These are phyloP conservation scores for Esteya vermicola DNA, from an alignment of 2,329 filamentous ascomycete species.

Conservation along the genomic window DNA sequence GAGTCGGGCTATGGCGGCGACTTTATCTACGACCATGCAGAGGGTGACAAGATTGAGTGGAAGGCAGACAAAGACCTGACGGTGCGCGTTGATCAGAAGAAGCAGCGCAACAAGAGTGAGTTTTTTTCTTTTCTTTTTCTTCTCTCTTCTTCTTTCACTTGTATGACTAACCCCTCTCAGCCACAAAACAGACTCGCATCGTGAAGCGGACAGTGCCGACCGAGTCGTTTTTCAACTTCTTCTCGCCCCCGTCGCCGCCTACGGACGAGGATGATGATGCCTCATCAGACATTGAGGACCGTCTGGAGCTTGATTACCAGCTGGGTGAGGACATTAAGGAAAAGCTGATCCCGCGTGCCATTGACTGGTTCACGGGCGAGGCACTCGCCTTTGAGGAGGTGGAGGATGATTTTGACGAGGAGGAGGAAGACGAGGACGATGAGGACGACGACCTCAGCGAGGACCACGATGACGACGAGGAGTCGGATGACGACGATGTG, in stretches of 20 bases:
- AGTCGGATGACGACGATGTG: slow-evolving; percentile 82
- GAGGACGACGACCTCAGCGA: slow-evolving; percentile 88
- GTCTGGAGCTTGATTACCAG: slow-evolving; percentile 95
- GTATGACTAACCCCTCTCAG: slow-evolving; percentile 28
- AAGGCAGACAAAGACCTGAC: slow-evolving; percentile 87
- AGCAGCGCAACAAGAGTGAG: slow-evolving; percentile 98
- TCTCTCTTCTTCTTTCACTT: too few relatives aligned
- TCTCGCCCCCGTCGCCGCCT: slow-evolving; percentile 84
- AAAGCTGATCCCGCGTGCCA: slow-evolving; percentile 94
- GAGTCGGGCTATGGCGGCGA: slow-evolving; percentile 97
- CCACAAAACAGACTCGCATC: slow-evolving; percentile 97
- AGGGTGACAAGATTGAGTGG: slow-evolving; percentile 97
- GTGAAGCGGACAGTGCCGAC: slow-evolving; percentile 99
- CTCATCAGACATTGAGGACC: slow-evolving; percentile 87
- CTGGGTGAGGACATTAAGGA: slow-evolving; percentile 99
- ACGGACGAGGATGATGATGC: slow-evolving; percentile 59
- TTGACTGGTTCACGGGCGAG: slow-evolving; percentile 99
- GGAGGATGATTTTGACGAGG: slow-evolving; percentile 65
- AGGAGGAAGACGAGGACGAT: slow-evolving; percentile 67
- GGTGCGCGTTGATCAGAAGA: slow-evolving; percentile 93
- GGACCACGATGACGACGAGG: slow-evolving; percentile 79
- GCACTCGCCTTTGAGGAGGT: slow-evolving; percentile 93
- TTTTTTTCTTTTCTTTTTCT: too few relatives aligned
- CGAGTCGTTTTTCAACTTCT: slow-evolving; percentile 99
- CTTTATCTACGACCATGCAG: slow-evolving; percentile 98